Evolutionary conservation across 2,329 filamentous ascomycete genomes (phyloP).

Genomic region (Trichoderma gracile): DNA sequence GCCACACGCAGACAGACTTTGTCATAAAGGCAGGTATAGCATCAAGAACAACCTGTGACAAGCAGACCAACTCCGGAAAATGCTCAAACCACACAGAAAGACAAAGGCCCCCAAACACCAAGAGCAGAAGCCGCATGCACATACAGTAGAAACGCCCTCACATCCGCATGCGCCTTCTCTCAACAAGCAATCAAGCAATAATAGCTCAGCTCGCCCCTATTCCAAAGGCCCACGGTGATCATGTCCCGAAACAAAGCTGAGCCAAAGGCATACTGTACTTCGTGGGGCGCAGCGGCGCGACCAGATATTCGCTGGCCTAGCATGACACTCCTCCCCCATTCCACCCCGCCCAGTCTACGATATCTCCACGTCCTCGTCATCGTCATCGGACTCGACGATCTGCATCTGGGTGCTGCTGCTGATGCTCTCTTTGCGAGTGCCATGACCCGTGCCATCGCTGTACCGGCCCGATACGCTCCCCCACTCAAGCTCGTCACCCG

Average conservation of each 20-base stretch:
- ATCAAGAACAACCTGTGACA: not conserved
- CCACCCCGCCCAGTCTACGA: constrained; percentile 34
- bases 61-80: constrained; percentile 23
- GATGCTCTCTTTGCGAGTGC: constrained; percentile 58
- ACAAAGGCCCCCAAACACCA: not conserved
- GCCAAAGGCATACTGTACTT: not conserved
- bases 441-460: constrained; percentile 42
- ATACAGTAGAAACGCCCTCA: not conserved
- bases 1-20: not conserved
- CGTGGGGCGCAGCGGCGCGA: constrained; percentile 5
- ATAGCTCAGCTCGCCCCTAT: not conserved
- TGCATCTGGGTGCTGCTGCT: constrained; percentile 61
- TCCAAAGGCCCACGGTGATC: not conserved
- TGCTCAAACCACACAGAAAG: not conserved
- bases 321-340: not conserved
- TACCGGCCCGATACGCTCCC: constrained; percentile 50
- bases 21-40: not conserved
- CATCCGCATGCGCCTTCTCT: not conserved
- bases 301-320: not conserved
- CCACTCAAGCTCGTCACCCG: constrained; percentile 76
- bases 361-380: constrained; percentile 65
- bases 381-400: constrained; percentile 59
- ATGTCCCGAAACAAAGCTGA: not conserved
- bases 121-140: not conserved
- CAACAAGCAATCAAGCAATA: not conserved